phyloP scores from a whole-genome alignment of 2,329 filamentous ascomycete genomes.

The Ophiocordyceps australis region DNA sequence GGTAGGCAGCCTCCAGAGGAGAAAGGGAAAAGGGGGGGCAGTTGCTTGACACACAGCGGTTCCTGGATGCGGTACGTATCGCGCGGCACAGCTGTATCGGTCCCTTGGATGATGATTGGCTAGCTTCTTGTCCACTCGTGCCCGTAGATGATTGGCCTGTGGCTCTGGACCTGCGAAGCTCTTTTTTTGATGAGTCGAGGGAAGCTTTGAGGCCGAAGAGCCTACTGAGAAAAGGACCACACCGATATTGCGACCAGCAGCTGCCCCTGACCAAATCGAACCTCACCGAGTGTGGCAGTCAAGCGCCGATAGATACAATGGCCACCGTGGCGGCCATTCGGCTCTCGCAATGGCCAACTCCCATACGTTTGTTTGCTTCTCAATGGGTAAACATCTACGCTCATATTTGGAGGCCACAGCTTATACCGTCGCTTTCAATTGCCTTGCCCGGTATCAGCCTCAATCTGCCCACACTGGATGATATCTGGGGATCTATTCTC shows the following conservation, averaged over 20 bases:
- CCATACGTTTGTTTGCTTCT: constrained; percentile 19
- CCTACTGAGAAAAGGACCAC: no score
- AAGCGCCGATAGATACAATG: constrained; percentile 18
- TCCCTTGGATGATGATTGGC: background rate
- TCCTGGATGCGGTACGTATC: no score
- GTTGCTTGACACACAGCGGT: no score
- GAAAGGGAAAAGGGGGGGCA: no score
- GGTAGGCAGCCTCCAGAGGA: no score
- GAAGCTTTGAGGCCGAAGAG: no score
- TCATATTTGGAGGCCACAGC: constrained; percentile 24
- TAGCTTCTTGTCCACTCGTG: background rate
- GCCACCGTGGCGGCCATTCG: constrained; percentile 26
- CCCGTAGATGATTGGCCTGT: no score
- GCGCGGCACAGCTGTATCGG: no score
- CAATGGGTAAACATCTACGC: constrained; percentile 24
- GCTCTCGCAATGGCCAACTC: constrained; percentile 32
- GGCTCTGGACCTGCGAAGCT: no score
- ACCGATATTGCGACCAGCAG: background rate
- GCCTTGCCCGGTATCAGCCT: constrained; percentile 42
- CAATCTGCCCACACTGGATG: constrained; percentile 40
- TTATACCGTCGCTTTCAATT: constrained; percentile 35
- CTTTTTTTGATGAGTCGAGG: no score
- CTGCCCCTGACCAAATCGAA: background rate
- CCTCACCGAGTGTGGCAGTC: background rate
- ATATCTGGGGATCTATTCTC: constrained; percentile 85